Evolutionary conservation across 768 basidiomycete genomes (phyloP), one percentile per base, ranked within the genome.

Genomic region (Clathrus columnatus): DNA sequence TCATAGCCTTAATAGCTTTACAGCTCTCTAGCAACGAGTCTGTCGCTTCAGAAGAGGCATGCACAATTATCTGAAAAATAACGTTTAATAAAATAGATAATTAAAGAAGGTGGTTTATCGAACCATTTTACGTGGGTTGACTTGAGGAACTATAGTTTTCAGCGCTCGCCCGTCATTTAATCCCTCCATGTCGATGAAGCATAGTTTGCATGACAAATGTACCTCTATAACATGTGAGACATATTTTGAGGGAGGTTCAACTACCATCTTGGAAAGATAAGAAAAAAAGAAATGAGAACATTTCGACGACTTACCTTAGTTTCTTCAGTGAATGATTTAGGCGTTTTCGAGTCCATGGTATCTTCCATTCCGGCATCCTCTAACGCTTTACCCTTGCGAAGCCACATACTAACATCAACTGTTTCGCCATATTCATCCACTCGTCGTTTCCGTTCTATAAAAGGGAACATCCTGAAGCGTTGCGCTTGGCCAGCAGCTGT

Each of bases 361-460:
- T 92, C 91, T 41, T 91, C 88, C 32, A 78, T 84, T 68, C 91
- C 91, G 0, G 83, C 85, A 58, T 93, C 87, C 62, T 95, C 88
- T 47, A 96, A 79, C 43, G 87, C 83, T 70, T 87, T 89, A 0
- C 93, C 90, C 64, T 91, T 90, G 58, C 91, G 76, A 57, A 98
- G 67, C 96, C 96, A 99, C 81, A 91, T 87, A 2, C 87, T 92
- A 5, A 98, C 87, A 68, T 98, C 96, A 50, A 98, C 75, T 8
- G 84, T 87, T 73, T 99, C 96, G 7, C 96, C 96, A 66, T 91
- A 99, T 61, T 89, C 90, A 65, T 99, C 96, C 20, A 98, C 89
- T 61, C 88, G 79, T 61, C 91, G 75, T 65, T 87, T 90, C 70
- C 90, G 86, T 71, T 98, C 95, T 26, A 95, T 82, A 61, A 91